phyloP scores from a whole-genome alignment of 345 rosid species.

The Clausena lansium region DNA sequence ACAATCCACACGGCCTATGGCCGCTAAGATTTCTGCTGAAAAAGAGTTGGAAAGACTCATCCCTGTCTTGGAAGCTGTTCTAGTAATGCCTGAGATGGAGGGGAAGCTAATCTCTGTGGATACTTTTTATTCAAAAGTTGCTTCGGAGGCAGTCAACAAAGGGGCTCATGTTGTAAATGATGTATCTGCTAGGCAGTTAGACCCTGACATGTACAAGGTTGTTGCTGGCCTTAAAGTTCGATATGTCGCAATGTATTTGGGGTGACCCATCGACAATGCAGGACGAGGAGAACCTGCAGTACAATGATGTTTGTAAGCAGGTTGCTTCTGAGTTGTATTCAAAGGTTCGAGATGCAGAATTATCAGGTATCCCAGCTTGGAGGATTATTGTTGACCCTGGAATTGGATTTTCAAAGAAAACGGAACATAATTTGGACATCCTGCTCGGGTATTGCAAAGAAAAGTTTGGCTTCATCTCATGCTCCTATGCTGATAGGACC shows the following conservation, averaged over 20 bases:
- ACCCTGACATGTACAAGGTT: constrained; percentile 62
- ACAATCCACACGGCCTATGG: constrained; percentile 88
- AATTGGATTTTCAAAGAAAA: constrained; percentile 82
- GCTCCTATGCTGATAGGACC: constrained; percentile 78
- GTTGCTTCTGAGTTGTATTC: constrained; percentile 68
- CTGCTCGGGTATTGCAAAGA: constrained; percentile 60
- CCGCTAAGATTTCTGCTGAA: constrained; percentile 59
- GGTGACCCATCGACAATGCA: constrained; percentile 93
- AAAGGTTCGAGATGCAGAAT: constrained; percentile 62
- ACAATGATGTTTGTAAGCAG: constrained; percentile 60
- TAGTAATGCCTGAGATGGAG: constrained; percentile 81
- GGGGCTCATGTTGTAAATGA: constrained; percentile 91
- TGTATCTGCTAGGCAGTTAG: constrained; percentile 79
- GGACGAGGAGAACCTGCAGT: constrained; percentile 59
- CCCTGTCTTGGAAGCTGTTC: constrained; percentile 68
- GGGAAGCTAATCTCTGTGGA: constrained; percentile 77
- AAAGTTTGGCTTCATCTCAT: constrained; percentile 65
- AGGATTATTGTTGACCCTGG: constrained; percentile 86
- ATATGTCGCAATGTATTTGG: constrained; percentile 88
- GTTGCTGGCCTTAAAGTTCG: constrained; percentile 69
- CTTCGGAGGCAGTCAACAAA: constrained; percentile 63
- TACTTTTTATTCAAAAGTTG: constrained; percentile 89
- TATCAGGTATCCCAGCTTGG: constrained; percentile 86
- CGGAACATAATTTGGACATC: constrained; percentile 68
- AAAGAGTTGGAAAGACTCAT: constrained; percentile 74